phyloP scores from a whole-genome alignment of 2,329 filamentous ascomycete genomes.

The Colletotrichum spinosum region DNA sequence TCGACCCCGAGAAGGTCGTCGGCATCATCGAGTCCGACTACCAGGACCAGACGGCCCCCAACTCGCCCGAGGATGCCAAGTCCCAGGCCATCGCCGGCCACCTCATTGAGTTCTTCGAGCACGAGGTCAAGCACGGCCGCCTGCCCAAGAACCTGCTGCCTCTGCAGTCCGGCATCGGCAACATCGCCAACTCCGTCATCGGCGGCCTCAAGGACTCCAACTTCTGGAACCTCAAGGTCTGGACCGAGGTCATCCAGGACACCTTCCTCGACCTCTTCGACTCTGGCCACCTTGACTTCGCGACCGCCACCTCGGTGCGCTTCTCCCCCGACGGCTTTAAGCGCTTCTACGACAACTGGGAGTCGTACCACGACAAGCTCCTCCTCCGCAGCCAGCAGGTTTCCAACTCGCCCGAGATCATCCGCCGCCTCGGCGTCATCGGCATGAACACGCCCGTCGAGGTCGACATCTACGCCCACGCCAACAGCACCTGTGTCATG shows the following conservation, averaged over 20 bases:
- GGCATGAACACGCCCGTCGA: slow-evolving; percentile 97
- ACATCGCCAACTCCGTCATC: slow-evolving; percentile 92
- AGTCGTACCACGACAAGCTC: slow-evolving; percentile 82
- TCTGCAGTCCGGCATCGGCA: slow-evolving; percentile 89
- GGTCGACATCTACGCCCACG: slow-evolving; percentile 94
- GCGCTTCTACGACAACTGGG: slow-evolving; percentile 90
- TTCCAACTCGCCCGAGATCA: slow-evolving; percentile 91
- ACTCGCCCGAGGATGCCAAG: slow-evolving; percentile 78
- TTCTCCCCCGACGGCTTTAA: slow-evolving; percentile 93
- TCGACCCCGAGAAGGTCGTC: slow-evolving; percentile 87
- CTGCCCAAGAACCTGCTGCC: slow-evolving; percentile 82
- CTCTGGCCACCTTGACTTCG: slow-evolving; percentile 87
- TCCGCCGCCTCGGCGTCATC: slow-evolving; percentile 86
- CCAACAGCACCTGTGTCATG: slow-evolving; percentile 91
- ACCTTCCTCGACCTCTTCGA: slow-evolving; percentile 95
- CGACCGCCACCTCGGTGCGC: slow-evolving; percentile 88
- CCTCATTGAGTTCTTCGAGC: slow-evolving; percentile 85
- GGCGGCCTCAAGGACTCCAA: slow-evolving; percentile 84
- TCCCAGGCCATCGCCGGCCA: slow-evolving; percentile 81
- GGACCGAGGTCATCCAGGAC: slow-evolving; percentile 94
- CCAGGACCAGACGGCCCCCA: slow-evolving; percentile 79
- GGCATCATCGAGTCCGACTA: slow-evolving; percentile 89
- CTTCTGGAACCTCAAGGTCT: slow-evolving; percentile 89
- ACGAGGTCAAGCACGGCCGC: slow-evolving; percentile 83
- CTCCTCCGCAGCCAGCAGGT: slow-evolving; percentile 90